phyloP scores from a whole-genome alignment of 2,329 filamentous ascomycete species.

The Penicillium sp. region DNA sequence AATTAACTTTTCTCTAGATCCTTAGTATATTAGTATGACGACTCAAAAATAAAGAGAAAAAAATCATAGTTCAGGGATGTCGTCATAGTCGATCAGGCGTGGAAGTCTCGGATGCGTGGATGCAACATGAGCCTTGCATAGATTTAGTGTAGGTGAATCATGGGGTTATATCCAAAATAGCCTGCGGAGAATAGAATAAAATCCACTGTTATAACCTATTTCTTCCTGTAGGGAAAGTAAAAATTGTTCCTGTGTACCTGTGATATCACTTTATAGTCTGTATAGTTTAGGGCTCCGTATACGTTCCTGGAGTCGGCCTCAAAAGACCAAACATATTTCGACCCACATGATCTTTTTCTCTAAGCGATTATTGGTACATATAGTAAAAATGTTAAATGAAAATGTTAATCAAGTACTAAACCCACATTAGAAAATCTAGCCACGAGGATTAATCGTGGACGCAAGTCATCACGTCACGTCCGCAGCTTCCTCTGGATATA shows the following conservation, averaged over 20 bases:
- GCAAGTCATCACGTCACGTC: constrained; percentile 25
- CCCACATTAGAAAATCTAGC: background rate
- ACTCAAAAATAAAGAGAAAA: background rate
- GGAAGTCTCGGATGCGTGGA: constrained; percentile 15
- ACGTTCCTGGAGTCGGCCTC: background rate
- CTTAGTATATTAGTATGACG: background rate
- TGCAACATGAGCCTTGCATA: constrained; percentile 11
- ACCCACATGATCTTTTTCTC: constrained; percentile 1
- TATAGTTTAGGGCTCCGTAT: background rate
- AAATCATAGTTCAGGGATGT: background rate
- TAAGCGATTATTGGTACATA: constrained; percentile 2
- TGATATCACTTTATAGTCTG: constrained; percentile 11
- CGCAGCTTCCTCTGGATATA: constrained; percentile 5
- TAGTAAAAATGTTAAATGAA: background rate
- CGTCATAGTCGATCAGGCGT: constrained; percentile 10
- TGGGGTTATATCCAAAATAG: background rate
- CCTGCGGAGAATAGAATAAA: background rate
- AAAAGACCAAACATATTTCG: background rate
- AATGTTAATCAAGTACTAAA: background rate
- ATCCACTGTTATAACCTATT: background rate
- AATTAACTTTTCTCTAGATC: background rate
- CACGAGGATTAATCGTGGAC: background rate
- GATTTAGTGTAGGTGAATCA: constrained; percentile 2
- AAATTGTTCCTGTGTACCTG: background rate
- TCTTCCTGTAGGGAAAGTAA: background rate